Base-by-base conservation (phyloP, 192 early-diverging fungal species). In the Lobosporangium transversale region DNA sequence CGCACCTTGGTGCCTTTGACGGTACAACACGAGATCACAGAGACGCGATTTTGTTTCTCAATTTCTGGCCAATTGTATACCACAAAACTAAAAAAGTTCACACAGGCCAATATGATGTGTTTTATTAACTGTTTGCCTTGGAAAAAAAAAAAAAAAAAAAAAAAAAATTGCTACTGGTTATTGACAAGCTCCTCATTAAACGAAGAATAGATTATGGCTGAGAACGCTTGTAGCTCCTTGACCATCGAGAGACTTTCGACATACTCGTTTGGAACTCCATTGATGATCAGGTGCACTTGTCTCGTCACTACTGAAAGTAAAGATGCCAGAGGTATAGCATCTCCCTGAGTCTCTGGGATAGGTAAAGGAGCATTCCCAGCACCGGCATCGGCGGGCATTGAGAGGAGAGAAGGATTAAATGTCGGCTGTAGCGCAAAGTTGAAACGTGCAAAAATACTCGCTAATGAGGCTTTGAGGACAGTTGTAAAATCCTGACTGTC, bases 181-280 rank as follows among this genome's bases (percentile, higher is more conserved):
- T 2, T 60, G 27, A 44, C 23, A 35, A 31, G 83, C 24, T 60
- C 27, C 4, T 81, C 53, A 17, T 81, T 85, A 62, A 89, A 87
- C 44, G 90, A 87, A 0, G 91, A 89, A 67, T 94, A 94, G 29
- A 94, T 85, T 14, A 90, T 84, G 3, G 91, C 92, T n/a, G 91
- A 90, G 42, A 94, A 86, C 2, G 89, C 91, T 65, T 92, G 90
- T n/a, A 94, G 70, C 60, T 94, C 91, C 66, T 88, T 90, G 45
- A 89, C 84, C 45, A 88, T 85, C 30, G 87, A 85, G 64, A 94
- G 31, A 61, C 83, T 84, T 50, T 92, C 89, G 24, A 94, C 80
- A 65, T 91, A 94, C 66, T 88, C 85, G 70, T 92, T 90, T 17
- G 87, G 88, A 18, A 87, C 85, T 51, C 89, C 88, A 69, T 90